Evolutionary conservation across 2,329 filamentous ascomycete species (phyloP).

Genomic region (Aspergillus sclerotialis): DNA sequence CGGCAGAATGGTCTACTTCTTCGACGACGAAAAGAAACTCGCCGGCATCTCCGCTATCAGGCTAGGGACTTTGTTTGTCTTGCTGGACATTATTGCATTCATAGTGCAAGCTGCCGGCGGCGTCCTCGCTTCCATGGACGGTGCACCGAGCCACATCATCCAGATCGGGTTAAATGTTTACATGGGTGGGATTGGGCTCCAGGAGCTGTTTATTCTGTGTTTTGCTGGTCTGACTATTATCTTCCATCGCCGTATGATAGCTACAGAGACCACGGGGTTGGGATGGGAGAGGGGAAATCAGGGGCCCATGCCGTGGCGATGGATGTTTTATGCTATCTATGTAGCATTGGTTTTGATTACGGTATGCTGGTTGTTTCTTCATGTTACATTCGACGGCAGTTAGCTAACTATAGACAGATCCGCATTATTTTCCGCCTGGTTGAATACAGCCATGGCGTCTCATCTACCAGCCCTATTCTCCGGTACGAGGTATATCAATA

Average conservation of each 20-base stretch:
- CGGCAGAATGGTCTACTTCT: constrained; percentile 35
- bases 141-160: constrained; percentile 16
- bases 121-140: constrained; percentile 24
- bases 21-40: constrained; percentile 26
- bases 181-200: constrained; percentile 49
- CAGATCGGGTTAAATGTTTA: constrained; percentile 43
- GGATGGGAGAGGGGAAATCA: constrained; percentile 9
- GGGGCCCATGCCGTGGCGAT: constrained; percentile 10
- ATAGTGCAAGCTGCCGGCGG: constrained; percentile 38
- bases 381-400: too few relatives aligned
- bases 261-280: constrained; percentile 18
- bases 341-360: constrained; percentile 37
- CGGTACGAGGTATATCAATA: constrained; percentile 33
- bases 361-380: too few relatives aligned
- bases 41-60: constrained; percentile 28
- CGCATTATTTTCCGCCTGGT: constrained; percentile 53
- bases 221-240: constrained; percentile 37
- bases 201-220: constrained; percentile 45
- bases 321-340: constrained; percentile 36
- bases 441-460: constrained; percentile 48
- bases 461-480: constrained; percentile 29
- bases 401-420: not conserved
- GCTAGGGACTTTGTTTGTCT: constrained; percentile 38
- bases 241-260: constrained; percentile 28
- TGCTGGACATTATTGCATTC: constrained; percentile 40